Base-by-base conservation (phyloP, 2,329 filamentous ascomycete species). In the Colletotrichum paranaense region DNA sequence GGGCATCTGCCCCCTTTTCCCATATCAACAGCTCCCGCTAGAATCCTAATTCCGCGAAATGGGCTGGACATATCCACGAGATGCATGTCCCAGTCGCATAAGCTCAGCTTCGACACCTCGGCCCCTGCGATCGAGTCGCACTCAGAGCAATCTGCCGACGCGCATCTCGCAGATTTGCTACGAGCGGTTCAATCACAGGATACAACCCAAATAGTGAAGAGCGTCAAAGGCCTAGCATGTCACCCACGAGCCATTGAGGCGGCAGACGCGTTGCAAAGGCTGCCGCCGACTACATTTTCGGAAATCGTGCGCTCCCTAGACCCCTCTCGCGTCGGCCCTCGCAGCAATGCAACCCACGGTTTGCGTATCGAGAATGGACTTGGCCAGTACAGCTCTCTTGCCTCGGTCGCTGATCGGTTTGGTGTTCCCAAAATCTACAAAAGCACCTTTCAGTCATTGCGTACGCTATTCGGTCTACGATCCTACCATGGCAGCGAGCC, bases 261-360 rank as follows among this genome's bases (percentile, higher is more conserved):
- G 16, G 64, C 55, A 11, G 65, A 68, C 5, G 62, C 68, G 16
- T 26, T 76, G 8, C 16, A 28, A 6, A 26, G 74, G 0, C 78
- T 95, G 26, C 86, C 92, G 0, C 80, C 85, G 1, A 83, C 87
- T 1, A 87, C 87, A 1, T 91, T 95, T 77, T 89, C 90, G 1
- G 90, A 93, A 75, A 87, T 93, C 11, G 80, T 95, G 35, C 86
- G 87, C 42, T 85, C 87, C 5, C 81, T 95, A 9, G 90, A 93
- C 70, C 92, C 93, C 0, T 77, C 88, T 5, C 78, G 81, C 26
- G 81, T 90, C 22, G 84, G 88, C 65, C 79, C 81, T 24, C 80
- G 87, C 14, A 79, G 90, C 24, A 91, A 92, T 78, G 79, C 85
- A 4, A 81, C 82, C 12, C 78, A 86, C 46, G 82, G 84, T 19